phyloP scores from a whole-genome alignment of 2,329 filamentous ascomycete species.

The Fusarium setosum region DNA sequence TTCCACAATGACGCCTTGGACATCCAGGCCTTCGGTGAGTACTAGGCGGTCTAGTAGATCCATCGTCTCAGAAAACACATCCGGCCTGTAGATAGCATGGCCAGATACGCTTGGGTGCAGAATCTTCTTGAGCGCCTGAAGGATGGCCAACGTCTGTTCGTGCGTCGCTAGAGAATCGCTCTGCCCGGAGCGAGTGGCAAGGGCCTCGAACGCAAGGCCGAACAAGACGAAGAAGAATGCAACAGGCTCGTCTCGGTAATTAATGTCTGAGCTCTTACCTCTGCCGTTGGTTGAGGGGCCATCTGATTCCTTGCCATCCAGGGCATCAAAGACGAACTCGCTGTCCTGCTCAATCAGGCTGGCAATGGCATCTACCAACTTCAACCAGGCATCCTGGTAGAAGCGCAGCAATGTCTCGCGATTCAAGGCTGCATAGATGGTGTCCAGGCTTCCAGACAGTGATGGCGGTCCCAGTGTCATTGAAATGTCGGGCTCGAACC shows the following conservation, averaged over 20 bases:
- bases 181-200: slow-evolving; percentile 78
- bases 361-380: slow-evolving; percentile 95
- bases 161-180: slow-evolving; percentile 70
- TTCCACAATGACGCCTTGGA: slow-evolving; percentile 93
- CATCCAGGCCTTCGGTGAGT: slow-evolving; percentile 87
- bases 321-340: slow-evolving; percentile 95
- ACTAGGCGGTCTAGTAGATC: slow-evolving; percentile 93
- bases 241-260: slow-evolving; percentile 96
- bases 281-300: slow-evolving; percentile 60
- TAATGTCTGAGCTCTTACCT: slow-evolving; percentile 82
- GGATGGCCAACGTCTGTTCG: slow-evolving; percentile 86
- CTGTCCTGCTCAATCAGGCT: slow-evolving; percentile 98
- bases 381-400: slow-evolving; percentile 97
- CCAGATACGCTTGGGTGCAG: slow-evolving; percentile 93
- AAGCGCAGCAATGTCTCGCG: slow-evolving; percentile 93
- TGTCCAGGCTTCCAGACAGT: slow-evolving; percentile 87
- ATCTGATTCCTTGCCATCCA: slow-evolving; percentile 82
- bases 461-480: slow-evolving; percentile 86
- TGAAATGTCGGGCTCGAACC: slow-evolving; percentile 97
- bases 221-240: slow-evolving; percentile 99
- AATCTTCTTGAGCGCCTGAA: slow-evolving; percentile 94
- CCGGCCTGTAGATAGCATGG: slow-evolving; percentile 95
- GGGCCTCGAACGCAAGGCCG: slow-evolving; percentile 93
- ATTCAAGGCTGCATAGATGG: slow-evolving; percentile 94
- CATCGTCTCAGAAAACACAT: slow-evolving; percentile 97